Conservation (phyloP, 768 basidiomycete species). For the Xanthoconium purpureum region DNA sequence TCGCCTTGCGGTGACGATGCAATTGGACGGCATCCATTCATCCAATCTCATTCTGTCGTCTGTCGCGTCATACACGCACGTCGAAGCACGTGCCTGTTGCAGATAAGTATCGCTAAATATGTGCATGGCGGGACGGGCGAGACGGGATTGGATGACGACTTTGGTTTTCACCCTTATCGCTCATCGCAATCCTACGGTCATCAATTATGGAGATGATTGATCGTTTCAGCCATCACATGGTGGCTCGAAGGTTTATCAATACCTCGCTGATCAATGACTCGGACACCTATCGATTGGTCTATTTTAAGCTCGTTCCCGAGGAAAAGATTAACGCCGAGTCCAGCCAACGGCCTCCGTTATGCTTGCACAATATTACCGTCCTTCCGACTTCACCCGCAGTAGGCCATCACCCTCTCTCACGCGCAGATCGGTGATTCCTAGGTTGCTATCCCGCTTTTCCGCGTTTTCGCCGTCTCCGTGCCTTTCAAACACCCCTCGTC, state of each 20-base stretch:
- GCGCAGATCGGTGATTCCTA: background rate
- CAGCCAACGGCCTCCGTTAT: background rate
- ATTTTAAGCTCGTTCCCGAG: background rate
- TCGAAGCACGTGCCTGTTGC: background rate
- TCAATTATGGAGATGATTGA: background rate
- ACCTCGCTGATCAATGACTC: background rate
- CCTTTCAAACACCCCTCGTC: background rate
- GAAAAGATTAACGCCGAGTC: background rate
- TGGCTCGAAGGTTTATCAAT: background rate
- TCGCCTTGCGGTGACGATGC: background rate
- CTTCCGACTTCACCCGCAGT: constrained; percentile 5
- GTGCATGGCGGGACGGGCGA: background rate
- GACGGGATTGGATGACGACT: background rate
- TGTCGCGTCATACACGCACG: background rate
- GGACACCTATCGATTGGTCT: background rate
- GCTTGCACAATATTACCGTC: background rate
- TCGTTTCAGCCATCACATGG: no score
- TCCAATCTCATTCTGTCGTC: background rate
- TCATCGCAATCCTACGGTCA: background rate
- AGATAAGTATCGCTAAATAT: background rate
- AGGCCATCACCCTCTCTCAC: background rate
- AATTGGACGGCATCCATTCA: background rate
- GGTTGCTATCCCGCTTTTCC: background rate
- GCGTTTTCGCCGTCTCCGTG: background rate
- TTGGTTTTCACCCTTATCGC: background rate